These are phyloP conservation scores for Asclepias syriaca DNA, from an alignment of 257 asterid genomes.

Conservation along the genomic window DNA sequence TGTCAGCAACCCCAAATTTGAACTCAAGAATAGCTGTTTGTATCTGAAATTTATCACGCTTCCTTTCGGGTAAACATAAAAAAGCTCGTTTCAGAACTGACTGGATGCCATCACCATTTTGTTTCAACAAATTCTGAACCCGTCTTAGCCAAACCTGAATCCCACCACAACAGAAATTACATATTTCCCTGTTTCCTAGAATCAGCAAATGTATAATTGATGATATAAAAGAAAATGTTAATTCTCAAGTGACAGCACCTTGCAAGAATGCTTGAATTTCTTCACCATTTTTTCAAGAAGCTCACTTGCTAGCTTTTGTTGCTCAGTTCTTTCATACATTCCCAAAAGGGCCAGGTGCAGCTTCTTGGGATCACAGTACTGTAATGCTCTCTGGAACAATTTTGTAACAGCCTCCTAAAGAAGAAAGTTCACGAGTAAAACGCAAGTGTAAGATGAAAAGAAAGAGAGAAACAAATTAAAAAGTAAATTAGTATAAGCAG, in stretches of 20 bases:
- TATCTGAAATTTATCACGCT: constrained; percentile 75
- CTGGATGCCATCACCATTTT: constrained; percentile 56
- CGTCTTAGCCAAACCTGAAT: constrained; percentile 80
- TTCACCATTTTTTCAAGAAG: constrained; percentile 76
- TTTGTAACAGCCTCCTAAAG: constrained; percentile 73
- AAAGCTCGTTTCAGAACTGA: constrained; percentile 64
- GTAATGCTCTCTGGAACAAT: constrained; percentile 78
- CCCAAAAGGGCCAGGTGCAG: constrained; percentile 77
- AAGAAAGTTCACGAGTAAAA: constrained; percentile 5
- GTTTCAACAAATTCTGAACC: constrained; percentile 49
- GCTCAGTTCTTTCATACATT: constrained; percentile 77
- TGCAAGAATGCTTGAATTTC: constrained; percentile 82
- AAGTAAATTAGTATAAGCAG: neutral
- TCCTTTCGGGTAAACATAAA: constrained; percentile 62
- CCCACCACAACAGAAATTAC: constrained; percentile 2
- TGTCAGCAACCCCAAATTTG: constrained; percentile 82
- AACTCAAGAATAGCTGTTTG: constrained; percentile 82
- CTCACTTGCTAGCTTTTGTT: constrained; percentile 54
- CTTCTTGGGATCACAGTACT: constrained; percentile 80
- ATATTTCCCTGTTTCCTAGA: neutral
- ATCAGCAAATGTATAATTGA: neutral
- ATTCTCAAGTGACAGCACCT: constrained; percentile 35
- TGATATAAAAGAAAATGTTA: neutral
- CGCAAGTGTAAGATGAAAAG: neutral
- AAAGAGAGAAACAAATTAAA: neutral